Percentiles rank a stretch among this genome's conserved stretches.
Evolutionary conservation across 2,329 filamentous ascomycete species (phyloP).

Genomic region (Cladosporium halotolerans): DNA sequence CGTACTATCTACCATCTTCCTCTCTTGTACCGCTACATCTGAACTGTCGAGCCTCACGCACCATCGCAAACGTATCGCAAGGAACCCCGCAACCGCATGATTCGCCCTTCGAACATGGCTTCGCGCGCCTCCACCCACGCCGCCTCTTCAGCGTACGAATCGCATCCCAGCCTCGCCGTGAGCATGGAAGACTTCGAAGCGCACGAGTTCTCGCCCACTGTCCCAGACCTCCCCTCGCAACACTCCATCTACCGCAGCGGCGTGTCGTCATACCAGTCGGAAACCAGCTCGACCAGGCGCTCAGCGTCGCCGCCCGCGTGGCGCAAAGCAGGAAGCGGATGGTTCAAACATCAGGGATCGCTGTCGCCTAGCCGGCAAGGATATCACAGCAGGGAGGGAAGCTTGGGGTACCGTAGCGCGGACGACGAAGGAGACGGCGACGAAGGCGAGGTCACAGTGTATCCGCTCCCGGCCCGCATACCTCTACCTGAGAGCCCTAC

Average conservation of each 20-base stretch:
- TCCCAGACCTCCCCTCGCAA: slow-evolving; percentile 51
- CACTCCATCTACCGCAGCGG: slow-evolving; percentile 55
- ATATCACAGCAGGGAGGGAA: slow-evolving; percentile 50
- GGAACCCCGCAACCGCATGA: slow-evolving; percentile 12
- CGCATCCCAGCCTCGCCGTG: slow-evolving; percentile 52
- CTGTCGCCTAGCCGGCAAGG: slow-evolving; percentile 41
- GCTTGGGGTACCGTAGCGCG: slow-evolving; percentile 55
- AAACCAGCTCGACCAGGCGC: slow-evolving; percentile 44
- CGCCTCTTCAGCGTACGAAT: slow-evolving; percentile 29
- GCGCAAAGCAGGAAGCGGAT: slow-evolving; percentile 53
- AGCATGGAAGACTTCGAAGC: slow-evolving; percentile 59
- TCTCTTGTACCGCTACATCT: not conserved
- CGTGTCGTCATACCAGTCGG: slow-evolving; percentile 26
- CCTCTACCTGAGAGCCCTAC: slow-evolving; percentile 53
- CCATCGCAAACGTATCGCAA: slow-evolving; percentile 1
- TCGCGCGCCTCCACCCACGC: slow-evolving; percentile 17
- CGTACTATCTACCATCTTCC: slow-evolving; percentile 3
- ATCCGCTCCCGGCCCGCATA: slow-evolving; percentile 34
- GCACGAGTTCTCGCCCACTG: slow-evolving; percentile 46
- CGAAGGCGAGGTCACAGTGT: slow-evolving; percentile 42
- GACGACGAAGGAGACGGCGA: slow-evolving; percentile 36
- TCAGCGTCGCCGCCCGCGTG: slow-evolving; percentile 63
- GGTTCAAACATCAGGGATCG: slow-evolving; percentile 44
- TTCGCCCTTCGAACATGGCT: slow-evolving; percentile 16
- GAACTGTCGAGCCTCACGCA: not conserved